Evolutionary conservation across 495 filamentous ascomycete species (phyloP).

Genomic region (Staphylotrichum tortipilum): DNA sequence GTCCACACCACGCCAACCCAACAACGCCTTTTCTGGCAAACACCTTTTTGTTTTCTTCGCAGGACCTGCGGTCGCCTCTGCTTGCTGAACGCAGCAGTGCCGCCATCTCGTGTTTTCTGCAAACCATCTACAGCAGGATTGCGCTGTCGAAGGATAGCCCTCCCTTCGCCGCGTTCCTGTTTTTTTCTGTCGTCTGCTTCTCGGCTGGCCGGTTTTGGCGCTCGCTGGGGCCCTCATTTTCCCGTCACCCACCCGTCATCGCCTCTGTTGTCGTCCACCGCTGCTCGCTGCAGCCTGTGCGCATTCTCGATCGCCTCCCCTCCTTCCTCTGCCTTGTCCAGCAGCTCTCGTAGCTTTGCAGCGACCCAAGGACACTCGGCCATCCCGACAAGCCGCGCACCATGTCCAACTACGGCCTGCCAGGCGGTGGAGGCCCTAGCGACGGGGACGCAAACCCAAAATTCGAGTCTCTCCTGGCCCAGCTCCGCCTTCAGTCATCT

Average conservation of each 20-base stretch:
- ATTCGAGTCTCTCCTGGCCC: conserved; percentile 28
- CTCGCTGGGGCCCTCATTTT: not conserved
- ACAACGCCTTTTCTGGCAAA: not conserved
- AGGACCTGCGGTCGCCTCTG: not conserved
- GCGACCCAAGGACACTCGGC: not conserved
- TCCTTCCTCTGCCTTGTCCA: too few relatives aligned
- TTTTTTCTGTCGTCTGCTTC: too few relatives aligned
- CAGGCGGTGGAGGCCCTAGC: conserved; percentile 23
- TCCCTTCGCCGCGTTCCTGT: not conserved
- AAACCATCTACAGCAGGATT: not conserved
- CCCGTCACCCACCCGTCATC: conserved; percentile 9
- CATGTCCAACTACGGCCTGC: conserved; percentile 40
- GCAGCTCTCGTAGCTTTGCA: not conserved
- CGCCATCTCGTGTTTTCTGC: not conserved
- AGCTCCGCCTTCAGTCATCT: conserved; percentile 29
- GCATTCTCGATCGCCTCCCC: too few relatives aligned
- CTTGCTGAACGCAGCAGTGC: not conserved
- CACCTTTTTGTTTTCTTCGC: not conserved
- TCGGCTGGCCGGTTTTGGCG: not conserved
- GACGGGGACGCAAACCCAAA: conserved; percentile 20
- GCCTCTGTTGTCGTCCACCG: not conserved
- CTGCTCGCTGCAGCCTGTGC: not conserved
- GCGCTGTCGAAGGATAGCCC: not conserved
- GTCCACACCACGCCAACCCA: not conserved
- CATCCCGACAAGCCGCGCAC: not conserved